A percentile compares a stretch with the other conserved stretches of the same genome.
Conservation (phyloP, 2,329 filamentous ascomycete species). For the Fusarium torreyae region DNA sequence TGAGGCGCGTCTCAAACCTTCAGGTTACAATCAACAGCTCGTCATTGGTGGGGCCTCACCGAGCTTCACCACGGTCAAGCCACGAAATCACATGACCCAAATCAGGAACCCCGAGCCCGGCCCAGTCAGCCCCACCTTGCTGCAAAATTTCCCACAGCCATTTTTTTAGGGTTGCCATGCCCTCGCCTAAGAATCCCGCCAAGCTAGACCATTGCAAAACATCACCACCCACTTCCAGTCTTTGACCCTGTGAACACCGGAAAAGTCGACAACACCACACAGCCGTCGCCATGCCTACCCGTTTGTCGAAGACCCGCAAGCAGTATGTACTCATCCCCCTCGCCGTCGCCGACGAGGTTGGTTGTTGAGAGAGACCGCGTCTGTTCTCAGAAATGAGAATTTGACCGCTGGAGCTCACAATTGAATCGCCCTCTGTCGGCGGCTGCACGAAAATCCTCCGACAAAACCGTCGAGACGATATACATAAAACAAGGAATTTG, state of each 20-base stretch:
- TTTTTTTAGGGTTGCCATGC: conserved; percentile 59
- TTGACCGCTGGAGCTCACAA: conserved; percentile 40
- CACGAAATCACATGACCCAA: conserved; percentile 53
- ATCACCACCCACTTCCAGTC: conserved; percentile 57
- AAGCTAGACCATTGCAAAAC: conserved; percentile 55
- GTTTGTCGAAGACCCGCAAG: conserved; percentile 83
- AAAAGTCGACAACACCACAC: conserved; percentile 60
- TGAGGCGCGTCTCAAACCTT: conserved; percentile 30
- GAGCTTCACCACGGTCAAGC: conserved; percentile 41
- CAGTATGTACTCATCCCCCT: conserved; percentile 69
- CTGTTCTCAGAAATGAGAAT: conserved; percentile 6
- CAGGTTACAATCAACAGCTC: conserved; percentile 20
- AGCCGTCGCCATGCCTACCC: conserved; percentile 78
- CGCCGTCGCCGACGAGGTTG: conserved; percentile 41
- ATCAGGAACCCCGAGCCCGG: not conserved
- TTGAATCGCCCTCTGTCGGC: conserved; percentile 42
- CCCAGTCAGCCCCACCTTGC: conserved; percentile 15
- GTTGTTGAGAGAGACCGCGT: conserved; percentile 39
- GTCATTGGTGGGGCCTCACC: conserved; percentile 41
- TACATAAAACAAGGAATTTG: conserved; percentile 21
- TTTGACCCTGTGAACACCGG: conserved; percentile 55
- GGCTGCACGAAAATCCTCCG: conserved; percentile 23
- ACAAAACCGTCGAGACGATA: conserved; percentile 11
- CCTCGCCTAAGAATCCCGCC: conserved; percentile 58
- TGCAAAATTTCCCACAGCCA: conserved; percentile 20